phyloP scores from a whole-genome alignment of 2,329 filamentous ascomycete genomes.

The Curvularia hawaiiensis region DNA sequence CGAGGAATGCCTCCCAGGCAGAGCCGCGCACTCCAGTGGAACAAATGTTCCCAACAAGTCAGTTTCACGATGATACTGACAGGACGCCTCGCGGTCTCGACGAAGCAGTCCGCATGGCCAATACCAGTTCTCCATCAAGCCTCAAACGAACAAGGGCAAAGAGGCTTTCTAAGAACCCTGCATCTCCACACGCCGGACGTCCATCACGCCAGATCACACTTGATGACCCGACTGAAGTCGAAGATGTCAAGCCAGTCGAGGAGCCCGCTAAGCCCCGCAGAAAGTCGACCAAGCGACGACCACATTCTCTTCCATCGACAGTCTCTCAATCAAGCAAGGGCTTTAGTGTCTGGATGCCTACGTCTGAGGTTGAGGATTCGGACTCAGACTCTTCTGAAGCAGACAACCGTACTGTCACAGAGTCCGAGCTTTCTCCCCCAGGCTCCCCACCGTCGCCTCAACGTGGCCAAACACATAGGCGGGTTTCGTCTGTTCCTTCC shows the following conservation, averaged over 20 bases:
- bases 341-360: conserved; percentile 57
- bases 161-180: conserved; percentile 41
- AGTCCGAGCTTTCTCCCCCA: conserved; percentile 26
- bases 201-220: conserved; percentile 45
- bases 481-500: conserved; percentile 56
- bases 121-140: conserved; percentile 37
- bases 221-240: conserved; percentile 36
- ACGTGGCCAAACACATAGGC: conserved; percentile 48
- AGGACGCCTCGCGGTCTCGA: conserved; percentile 45
- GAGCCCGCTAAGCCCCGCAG: conserved; percentile 33
- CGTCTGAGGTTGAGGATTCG: conserved; percentile 45
- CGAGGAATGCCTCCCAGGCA: conserved; percentile 20
- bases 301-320: conserved; percentile 27
- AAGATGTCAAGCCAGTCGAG: conserved; percentile 16
- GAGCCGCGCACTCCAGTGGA: conserved; percentile 24
- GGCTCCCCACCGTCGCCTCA: conserved; percentile 30
- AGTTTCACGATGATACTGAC: conserved; percentile 27
- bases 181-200: conserved; percentile 36
- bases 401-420: conserved; percentile 30
- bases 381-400: conserved; percentile 37
- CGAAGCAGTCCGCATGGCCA: conserved; percentile 43
- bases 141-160: conserved; percentile 49
- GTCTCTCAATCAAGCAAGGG: conserved; percentile 43
- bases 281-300: conserved; percentile 40
- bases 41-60: conserved; percentile 18